Evolutionary conservation across 306 rosid genomes (phyloP).

Genomic region (Prunus salicina): DNA sequence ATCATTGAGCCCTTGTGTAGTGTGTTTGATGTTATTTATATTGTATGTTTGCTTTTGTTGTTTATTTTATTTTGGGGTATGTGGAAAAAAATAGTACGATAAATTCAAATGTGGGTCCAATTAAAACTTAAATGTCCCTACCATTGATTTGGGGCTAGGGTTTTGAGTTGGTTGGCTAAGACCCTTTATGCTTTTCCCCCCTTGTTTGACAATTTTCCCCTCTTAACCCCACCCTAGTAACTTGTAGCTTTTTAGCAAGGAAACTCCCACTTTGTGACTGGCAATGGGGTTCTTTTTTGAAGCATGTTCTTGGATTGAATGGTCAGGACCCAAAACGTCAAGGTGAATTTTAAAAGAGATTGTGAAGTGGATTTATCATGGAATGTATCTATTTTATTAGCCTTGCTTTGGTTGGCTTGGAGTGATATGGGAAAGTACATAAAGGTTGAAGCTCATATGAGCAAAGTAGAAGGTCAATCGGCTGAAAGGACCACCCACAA

Average conservation of each 20-base stretch:
- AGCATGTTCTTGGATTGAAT: background rate
- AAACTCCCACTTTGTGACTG: background rate
- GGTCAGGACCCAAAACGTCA: conserved; percentile 12
- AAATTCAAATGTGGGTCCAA: background rate
- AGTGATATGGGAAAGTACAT: conserved; percentile 35
- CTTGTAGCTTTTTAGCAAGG: background rate
- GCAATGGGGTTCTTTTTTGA: background rate
- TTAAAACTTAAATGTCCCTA: background rate
- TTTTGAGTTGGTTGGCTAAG: background rate
- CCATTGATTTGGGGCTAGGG: background rate
- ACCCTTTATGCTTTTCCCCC: background rate
- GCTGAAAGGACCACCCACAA: conserved; percentile 41
- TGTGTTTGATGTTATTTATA: background rate
- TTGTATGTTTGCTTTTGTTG: background rate
- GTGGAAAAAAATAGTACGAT: background rate
- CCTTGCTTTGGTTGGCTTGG: background rate
- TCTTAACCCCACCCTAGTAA: background rate
- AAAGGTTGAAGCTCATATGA: conserved; percentile 22
- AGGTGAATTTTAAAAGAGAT: conserved; percentile 36
- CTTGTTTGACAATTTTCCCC: conserved; percentile 6
- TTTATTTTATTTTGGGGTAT: background rate
- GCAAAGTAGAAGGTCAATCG: conserved; percentile 39
- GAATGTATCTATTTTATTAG: conserved; percentile 27
- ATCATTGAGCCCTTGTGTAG: conserved; percentile 39
- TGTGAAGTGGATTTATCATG: conserved; percentile 13